phyloP scores from a whole-genome alignment of 164 flowering plant species.

The Piper longum region DNA sequence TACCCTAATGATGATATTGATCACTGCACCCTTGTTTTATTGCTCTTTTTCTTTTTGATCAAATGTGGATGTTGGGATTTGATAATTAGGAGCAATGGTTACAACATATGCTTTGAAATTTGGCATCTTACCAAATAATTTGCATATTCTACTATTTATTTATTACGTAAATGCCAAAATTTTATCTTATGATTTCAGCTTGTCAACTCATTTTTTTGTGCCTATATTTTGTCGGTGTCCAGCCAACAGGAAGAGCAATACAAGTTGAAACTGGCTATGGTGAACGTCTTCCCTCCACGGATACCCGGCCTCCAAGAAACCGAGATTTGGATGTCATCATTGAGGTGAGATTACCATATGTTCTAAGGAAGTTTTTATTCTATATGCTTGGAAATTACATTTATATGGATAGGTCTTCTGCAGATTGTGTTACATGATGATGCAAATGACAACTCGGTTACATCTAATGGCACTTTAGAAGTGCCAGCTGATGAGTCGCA shows the following conservation, averaged over 20 bases:
- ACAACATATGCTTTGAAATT: no score
- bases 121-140: no score
- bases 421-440: slow-evolving; percentile 76
- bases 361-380: background rate
- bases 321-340: slow-evolving; percentile 80
- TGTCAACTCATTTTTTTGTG: background rate
- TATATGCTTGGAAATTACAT: background rate
- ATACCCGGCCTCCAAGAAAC: slow-evolving; percentile 35
- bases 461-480: slow-evolving; percentile 34
- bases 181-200: no score
- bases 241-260: slow-evolving; percentile 91
- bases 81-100: no score
- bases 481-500: slow-evolving; percentile 23
- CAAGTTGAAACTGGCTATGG: slow-evolving; percentile 44
- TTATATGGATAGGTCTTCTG: slow-evolving; percentile 8
- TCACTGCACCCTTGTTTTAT: no score
- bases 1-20: no score
- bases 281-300: slow-evolving; percentile 47
- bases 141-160: no score
- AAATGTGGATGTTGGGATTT: no score
- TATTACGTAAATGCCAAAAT: background rate
- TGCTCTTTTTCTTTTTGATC: no score
- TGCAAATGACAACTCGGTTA: slow-evolving; percentile 42
- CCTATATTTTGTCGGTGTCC: slow-evolving; percentile 6
- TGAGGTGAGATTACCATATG: slow-evolving; percentile 37